Evolutionary conservation across 2,329 filamentous ascomycete species (phyloP), one percentile per base, ranked within the genome.

Genomic region (Talaromyces funiculosus): DNA sequence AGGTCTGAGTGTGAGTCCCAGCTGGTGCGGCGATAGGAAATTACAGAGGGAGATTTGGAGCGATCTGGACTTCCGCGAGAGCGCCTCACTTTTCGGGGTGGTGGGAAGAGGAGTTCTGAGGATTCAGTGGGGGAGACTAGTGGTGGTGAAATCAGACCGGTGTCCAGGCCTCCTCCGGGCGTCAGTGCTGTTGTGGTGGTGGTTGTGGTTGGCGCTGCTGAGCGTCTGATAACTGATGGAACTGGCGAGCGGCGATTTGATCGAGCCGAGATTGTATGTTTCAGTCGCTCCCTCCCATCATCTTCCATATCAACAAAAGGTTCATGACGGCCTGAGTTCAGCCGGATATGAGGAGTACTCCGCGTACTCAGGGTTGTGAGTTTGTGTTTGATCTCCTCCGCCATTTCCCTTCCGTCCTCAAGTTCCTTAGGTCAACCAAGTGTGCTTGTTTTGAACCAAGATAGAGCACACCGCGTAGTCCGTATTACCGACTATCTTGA

Each of bases 241-340:
- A 60, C 60, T n/a, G 61, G 60, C 22, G 58, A 64, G 14, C 53
- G 56, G 12, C 38, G 61, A 24, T 5, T 22, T 38, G 57, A 57
- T 20, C 61, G 51, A 8, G 45, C 43, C 40, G 61, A 49, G 18
- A 53, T 6, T 33, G 51, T 57, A 40, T 62, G 56, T 24, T 53
- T 59, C n/a, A 61, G 37, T 26, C 51, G 37, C 45, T 42, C 37
- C 2, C 35, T 33, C 35, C 63, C 65, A 65, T 64, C 65, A 64
- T 69, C 73, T 14, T 68, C 63, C 7, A 74, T 66, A 64, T 75
- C 72, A 61, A 72, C 74, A 63, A 79, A 75, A 33, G 81, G 73
- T 67, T 87, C 80, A 64, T 83, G 79, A 64, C 77, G 80, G 49
- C 81, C 84, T 26, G 84, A 86, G 68, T 88, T 87, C 64, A 88